Conservation (phyloP, 1,139 yeast genomes). For the Pichia sp. region DNA sequence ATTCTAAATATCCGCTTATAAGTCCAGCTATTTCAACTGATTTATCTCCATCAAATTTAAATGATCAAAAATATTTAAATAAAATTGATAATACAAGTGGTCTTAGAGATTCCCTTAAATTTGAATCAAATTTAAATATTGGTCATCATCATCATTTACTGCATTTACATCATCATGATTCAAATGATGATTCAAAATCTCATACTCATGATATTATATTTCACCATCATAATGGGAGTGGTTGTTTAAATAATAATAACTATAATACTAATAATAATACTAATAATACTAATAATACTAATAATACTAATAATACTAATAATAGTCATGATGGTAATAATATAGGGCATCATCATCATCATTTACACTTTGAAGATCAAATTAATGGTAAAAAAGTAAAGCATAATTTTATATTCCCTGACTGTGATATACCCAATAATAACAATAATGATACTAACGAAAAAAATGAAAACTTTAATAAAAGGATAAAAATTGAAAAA, state of each 20-base stretch:
- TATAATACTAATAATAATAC: background rate
- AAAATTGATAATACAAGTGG: conserved; percentile 6
- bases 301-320: too few species aligned
- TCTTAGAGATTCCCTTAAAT: conserved; percentile 9
- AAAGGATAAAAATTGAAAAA: background rate
- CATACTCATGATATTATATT: conserved; percentile 18
- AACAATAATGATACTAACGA: background rate
- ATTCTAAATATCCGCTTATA: conserved; percentile 1
- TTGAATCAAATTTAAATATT: background rate
- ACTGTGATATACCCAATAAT: conserved; percentile 1
- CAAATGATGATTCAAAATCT: conserved; percentile 5
- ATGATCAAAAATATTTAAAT: background rate
- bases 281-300: too few species aligned
- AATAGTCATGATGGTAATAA: too few species aligned
- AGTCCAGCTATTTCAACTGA: conserved; percentile 3
- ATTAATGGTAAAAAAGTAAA: conserved; percentile 22
- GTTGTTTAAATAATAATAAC: conserved; percentile 4
- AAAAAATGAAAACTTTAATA: background rate
- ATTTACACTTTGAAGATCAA: conserved; percentile 24
- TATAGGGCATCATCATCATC: conserved; percentile 25
- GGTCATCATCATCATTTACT: conserved; percentile 18
- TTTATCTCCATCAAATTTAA: background rate
- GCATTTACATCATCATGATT: conserved; percentile 15
- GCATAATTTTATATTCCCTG: conserved; percentile 26
- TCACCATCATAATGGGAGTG: conserved; percentile 16